Evolutionary conservation across 75 land plant genomes (phyloP), one percentile per base, ranked within the genome.

Genomic region (Picea sitchensis): DNA sequence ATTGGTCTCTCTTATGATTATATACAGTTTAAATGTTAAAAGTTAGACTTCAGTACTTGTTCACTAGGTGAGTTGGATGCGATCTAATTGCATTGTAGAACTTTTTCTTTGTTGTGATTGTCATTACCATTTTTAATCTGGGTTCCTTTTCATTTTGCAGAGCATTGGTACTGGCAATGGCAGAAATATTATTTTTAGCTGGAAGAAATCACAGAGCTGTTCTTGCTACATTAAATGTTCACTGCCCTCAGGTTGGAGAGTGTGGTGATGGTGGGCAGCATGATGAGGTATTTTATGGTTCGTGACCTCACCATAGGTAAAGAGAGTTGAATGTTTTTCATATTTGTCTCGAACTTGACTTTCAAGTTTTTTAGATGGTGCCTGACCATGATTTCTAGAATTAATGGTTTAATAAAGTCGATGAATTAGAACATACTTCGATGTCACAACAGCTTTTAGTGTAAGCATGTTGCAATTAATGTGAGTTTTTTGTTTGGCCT

Each of bases 141-240:
- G 58, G 67, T 65, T 34, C 57, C 54, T 62, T 58, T 58, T 67
- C 31, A 14, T 77, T 79, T 56, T 65, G 58, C 87, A 96, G 99
- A 77, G 98, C 95, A 20, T 76, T 97, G 65, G 89, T 97, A 65
- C 84, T 61, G 38, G 91, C 92, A 58, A 93, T 97, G 91, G 84
- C 86, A 14, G 99, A 97, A 79, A 97, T 91, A 62, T 78, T 97
- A 57, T 97, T 91, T 89, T 83, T 80, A 67, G 92, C 94, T 81
- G 99, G 99, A 87, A 90, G 79, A 23, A 87, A 86, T 47, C 82
- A 81, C 79, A 91, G 83, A 68, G 94, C 91, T 78, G 87, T 93
- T 30, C 78, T 97, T 69, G 96, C 98, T 68, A 79, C 89, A 14
- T 68, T 97, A 71, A 87, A 84, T 84, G 82, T 87, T 77, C 64